Evolutionary conservation across 495 filamentous ascomycete genomes (phyloP), one percentile per base, ranked within the genome.

Genomic region (Articulospora tetracladia): DNA sequence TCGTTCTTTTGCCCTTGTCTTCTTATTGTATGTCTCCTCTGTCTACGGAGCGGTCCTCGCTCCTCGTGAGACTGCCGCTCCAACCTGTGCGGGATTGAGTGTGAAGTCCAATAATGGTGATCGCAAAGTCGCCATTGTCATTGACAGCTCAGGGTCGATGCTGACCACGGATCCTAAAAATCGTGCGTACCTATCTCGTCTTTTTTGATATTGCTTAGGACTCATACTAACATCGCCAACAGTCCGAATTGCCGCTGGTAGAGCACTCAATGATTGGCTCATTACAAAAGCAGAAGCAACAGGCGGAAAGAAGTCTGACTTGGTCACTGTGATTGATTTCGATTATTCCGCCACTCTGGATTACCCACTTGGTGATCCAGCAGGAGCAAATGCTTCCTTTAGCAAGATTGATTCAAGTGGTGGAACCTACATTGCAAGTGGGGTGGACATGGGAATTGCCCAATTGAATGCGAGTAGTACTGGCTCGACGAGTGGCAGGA

Each of bases 61-160:
- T 69, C 59, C 59, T 50, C 53, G 48, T 47, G 59, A 52, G 48
- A 55, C n/a, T 51, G 53, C 23, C 23, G 48, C 36, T 39, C 63
- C 59, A 58, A 60, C 48, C 50, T 66, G 54, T 47, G 39, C 26
- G 17, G 54, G 30, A 15, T 22, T 57, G 11, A 27, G 34, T 13
- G 54, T 57, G 23, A 46, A 49, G 30, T 50, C 56, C 27, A 58
- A 58, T 27, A 46, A 54, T 53, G 58, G 49, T 13, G 25, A 60
- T 23, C 58, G 58, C n/a, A 60, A 60, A 60, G 50, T 72, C 15
- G 67, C 61, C 26, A 62, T 73, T 46, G 62, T 58, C 48, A 64
- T 60, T 58, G 70, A 73, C 60, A 62, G 57, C 22, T 71, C 70
- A 2, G 55, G 63, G 20, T 72, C 71, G 19, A 72, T 70, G 66